phyloP scores from a whole-genome alignment of 169 alveolate genomes.

The Plasmodium reichenowi region DNA sequence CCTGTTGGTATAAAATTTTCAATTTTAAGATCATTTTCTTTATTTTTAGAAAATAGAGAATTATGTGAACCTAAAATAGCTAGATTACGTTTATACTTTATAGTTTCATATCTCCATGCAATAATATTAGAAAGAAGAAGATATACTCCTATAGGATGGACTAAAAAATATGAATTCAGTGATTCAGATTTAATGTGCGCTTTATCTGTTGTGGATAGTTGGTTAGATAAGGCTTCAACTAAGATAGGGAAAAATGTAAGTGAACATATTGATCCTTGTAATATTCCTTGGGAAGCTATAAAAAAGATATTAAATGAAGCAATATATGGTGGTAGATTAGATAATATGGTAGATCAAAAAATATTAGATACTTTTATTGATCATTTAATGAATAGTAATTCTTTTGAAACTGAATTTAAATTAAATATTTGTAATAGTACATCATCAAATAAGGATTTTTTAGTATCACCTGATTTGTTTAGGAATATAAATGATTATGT shows the following conservation, averaged over 20 bases:
- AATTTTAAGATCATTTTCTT: conserved; percentile 87
- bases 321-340: conserved; percentile 97
- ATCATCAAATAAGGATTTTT: conserved; percentile 70
- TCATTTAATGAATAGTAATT: conserved; percentile 89
- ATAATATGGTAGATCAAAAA: conserved; percentile 95
- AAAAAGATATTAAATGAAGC: conserved; percentile 93
- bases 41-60: conserved; percentile 78
- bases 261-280: conserved; percentile 92
- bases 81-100: conserved; percentile 94
- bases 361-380: conserved; percentile 92
- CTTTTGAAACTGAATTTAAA: conserved; percentile 86
- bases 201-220: conserved; percentile 94
- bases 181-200: conserved; percentile 98
- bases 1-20: conserved; percentile 98
- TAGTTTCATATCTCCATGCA: conserved; percentile 97
- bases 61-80: conserved; percentile 86
- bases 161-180: conserved; percentile 96
- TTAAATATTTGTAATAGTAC: conserved; percentile 76
- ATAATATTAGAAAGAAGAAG: conserved; percentile 96
- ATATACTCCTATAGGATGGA: conserved; percentile 98
- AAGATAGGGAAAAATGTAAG: conserved; percentile 69
- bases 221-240: conserved; percentile 89
- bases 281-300: conserved; percentile 99
- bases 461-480: conserved; percentile 75
- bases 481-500: conserved; percentile 63